phyloP scores from a whole-genome alignment of 1,284 basidiomycete species.

The Ceraceosorus guamensis region DNA sequence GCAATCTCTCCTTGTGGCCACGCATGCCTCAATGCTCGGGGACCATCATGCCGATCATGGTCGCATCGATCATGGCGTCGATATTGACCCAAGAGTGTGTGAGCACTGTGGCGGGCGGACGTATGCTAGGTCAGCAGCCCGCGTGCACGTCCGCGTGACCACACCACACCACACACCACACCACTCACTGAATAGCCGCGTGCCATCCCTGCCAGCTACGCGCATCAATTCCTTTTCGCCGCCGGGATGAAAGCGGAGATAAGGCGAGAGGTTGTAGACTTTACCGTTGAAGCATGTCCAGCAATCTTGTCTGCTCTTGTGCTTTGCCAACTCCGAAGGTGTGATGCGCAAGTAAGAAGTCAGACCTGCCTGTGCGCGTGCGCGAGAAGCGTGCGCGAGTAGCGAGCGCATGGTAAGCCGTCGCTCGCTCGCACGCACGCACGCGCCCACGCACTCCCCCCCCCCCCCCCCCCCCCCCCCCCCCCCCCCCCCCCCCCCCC shows the following conservation, averaged over 20 bases:
- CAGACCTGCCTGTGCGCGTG: neutral
- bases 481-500: too few relatives aligned
- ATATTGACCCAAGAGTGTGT: conserved; percentile 83
- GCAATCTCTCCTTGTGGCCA: too few relatives aligned
- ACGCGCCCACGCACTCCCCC: too few relatives aligned
- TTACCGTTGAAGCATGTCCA: conserved; percentile 90
- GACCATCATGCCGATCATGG: conserved; percentile 79
- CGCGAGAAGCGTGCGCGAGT: too few relatives aligned
- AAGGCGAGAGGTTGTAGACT: conserved; percentile 93
- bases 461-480: too few relatives aligned
- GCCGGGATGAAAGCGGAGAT: conserved; percentile 85
- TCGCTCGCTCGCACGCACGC: too few relatives aligned
- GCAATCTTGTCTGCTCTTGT: conserved; percentile 76
- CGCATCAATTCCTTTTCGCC: conserved; percentile 90
- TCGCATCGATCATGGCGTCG: conserved; percentile 85
- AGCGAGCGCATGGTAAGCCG: too few relatives aligned
- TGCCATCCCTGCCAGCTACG: conserved; percentile 89
- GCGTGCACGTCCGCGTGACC: neutral
- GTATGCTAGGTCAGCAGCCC: neutral
- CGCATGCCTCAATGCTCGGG: conserved; percentile 46
- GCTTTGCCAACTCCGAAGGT: conserved; percentile 72
- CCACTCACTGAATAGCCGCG: conserved; percentile 77
- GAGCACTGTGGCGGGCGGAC: conserved; percentile 20
- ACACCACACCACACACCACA: neutral
- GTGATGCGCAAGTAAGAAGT: conserved; percentile 60